Evolutionary conservation across 2,329 filamentous ascomycete genomes (phyloP).

Genomic region (Pseudodiploospora longispora): DNA sequence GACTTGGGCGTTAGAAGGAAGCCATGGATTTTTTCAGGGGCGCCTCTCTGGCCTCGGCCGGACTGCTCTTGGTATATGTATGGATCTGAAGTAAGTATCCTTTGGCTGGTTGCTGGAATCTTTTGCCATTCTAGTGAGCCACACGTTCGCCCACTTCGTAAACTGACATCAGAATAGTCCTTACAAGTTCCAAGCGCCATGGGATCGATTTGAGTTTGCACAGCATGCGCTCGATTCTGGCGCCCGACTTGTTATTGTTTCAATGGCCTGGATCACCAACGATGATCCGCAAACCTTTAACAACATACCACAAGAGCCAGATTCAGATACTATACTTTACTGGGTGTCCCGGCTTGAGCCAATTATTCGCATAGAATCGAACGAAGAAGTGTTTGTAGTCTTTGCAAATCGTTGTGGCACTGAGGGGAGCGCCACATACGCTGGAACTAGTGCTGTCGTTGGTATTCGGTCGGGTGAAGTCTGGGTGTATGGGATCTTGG

Average conservation of each 20-base stretch:
- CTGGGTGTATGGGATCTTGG: conserved; percentile 60
- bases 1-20: conserved; percentile 51
- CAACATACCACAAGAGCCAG: conserved; percentile 48
- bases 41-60: conserved; percentile 40
- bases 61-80: conserved; percentile 52
- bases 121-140: neutral
- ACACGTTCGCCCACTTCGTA: neutral
- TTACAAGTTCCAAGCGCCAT: conserved; percentile 31
- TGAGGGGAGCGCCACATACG: conserved; percentile 60
- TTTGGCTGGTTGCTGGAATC: neutral
- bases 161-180: conserved; percentile 15
- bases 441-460: conserved; percentile 65
- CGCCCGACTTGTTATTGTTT: conserved; percentile 58
- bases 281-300: conserved; percentile 40
- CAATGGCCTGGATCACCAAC: conserved; percentile 70
- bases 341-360: conserved; percentile 68
- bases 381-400: conserved; percentile 58
- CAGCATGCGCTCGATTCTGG: conserved; percentile 47
- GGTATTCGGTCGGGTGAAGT: conserved; percentile 58
- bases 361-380: conserved; percentile 40
- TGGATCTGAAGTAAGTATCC: conserved; percentile 51
- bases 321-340: conserved; percentile 66
- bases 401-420: conserved; percentile 63
- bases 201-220: conserved; percentile 35
- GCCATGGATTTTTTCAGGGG: conserved; percentile 40